phyloP scores from a whole-genome alignment of 1,284 basidiomycete species.

The Rhodotorula sp. region DNA sequence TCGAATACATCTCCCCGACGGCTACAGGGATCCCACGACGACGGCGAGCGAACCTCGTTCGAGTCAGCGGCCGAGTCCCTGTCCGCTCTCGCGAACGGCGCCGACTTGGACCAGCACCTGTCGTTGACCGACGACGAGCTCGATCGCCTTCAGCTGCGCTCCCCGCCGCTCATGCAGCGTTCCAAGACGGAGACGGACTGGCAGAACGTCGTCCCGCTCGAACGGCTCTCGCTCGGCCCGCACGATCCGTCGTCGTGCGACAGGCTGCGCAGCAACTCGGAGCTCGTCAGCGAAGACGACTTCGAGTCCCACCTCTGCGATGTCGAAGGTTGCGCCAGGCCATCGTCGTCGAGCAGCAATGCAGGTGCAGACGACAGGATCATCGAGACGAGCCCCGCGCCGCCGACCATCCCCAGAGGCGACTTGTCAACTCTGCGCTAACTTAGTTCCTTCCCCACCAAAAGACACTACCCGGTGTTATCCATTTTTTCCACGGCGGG shows the following conservation, averaged over 20 bases:
- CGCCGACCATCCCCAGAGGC: too few relatives aligned
- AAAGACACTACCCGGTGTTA: too few relatives aligned
- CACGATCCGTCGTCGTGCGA: too few relatives aligned
- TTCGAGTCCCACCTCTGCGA: too few relatives aligned
- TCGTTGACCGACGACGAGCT: conserved; percentile 38
- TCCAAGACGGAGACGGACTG: conserved; percentile 24
- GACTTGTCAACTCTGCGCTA: too few relatives aligned
- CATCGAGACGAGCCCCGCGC: too few relatives aligned
- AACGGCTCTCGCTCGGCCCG: background rate
- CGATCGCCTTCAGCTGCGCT: conserved; percentile 23
- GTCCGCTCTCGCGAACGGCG: conserved; percentile 1
- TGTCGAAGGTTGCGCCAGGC: too few relatives aligned
- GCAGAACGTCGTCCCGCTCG: background rate
- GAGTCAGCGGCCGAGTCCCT: conserved; percentile 26
- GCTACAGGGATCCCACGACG: background rate
- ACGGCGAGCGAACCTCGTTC: conserved; percentile 29
- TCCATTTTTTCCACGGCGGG: too few relatives aligned
- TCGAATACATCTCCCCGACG: conserved; percentile 6
- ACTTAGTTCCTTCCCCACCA: too few relatives aligned
- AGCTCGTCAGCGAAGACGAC: too few relatives aligned
- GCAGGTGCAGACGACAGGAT: too few relatives aligned
- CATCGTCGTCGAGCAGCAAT: too few relatives aligned
- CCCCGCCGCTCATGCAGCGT: conserved; percentile 31
- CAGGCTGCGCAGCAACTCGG: background rate
- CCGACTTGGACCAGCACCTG: background rate